Conservation (phyloP, 345 rosid genomes). For the Euphorbia pulcherrima region DNA sequence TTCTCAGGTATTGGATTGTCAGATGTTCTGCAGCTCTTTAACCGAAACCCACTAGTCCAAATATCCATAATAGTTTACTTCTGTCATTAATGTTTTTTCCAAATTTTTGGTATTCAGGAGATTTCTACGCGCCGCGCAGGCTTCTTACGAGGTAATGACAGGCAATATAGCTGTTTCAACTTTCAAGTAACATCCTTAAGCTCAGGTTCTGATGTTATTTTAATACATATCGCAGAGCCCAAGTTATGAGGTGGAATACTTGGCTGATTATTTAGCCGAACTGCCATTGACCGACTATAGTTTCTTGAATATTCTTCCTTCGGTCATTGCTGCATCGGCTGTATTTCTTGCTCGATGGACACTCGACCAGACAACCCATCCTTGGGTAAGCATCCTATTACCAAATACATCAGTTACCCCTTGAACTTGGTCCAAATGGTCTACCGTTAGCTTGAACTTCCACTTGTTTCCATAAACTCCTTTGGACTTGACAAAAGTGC, state of each 20-base stretch:
- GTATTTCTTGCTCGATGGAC: constrained; percentile 95
- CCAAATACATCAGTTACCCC: too few relatives aligned
- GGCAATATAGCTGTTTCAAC: neutral
- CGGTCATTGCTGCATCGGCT: constrained; percentile 82
- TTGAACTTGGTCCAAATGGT: too few relatives aligned
- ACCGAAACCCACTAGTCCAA: neutral
- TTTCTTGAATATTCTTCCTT: constrained; percentile 71
- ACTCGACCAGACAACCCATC: constrained; percentile 64
- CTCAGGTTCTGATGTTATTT: constrained; percentile 16
- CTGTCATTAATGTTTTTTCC: neutral
- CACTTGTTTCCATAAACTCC: too few relatives aligned
- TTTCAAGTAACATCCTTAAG: neutral
- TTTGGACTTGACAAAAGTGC: too few relatives aligned
- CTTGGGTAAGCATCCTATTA: constrained; percentile 62
- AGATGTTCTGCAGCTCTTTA: constrained; percentile 1
- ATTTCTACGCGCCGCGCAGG: constrained; percentile 82
- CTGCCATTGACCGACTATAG: constrained; percentile 56
- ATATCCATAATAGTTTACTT: constrained; percentile 11
- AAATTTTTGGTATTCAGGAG: constrained; percentile 50
- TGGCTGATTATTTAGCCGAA: constrained; percentile 78
- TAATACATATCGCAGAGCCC: constrained; percentile 47
- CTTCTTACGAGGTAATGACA: constrained; percentile 52
- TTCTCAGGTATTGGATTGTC: constrained; percentile 59
- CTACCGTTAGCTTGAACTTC: too few relatives aligned
- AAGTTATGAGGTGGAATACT: constrained; percentile 63